phyloP scores from a whole-genome alignment of 768 basidiomycete genomes.

The Crucibulum laeve region DNA sequence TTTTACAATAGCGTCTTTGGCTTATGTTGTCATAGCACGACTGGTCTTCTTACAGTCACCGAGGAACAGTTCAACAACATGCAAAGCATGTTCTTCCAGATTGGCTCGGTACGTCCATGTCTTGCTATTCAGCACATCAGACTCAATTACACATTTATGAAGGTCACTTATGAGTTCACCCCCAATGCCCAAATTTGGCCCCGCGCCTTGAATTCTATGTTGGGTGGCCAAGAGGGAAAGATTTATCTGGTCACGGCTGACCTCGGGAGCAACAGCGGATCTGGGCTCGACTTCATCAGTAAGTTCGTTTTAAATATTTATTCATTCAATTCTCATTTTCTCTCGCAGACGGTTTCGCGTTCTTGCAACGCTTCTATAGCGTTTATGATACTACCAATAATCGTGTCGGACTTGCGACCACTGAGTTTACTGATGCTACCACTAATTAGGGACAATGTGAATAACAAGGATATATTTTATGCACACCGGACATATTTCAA shows the following conservation, averaged over 20 bases:
- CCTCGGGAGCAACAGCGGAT: constrained; percentile 41
- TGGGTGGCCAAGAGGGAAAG: constrained; percentile 45
- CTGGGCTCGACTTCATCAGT: constrained; percentile 62
- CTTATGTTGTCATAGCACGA: constrained; percentile 25
- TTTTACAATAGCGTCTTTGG: background rate
- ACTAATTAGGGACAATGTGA: constrained; percentile 32
- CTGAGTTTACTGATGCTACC: constrained; percentile 26
- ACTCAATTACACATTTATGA: background rate
- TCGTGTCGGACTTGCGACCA: constrained; percentile 33
- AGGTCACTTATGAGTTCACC: constrained; percentile 48
- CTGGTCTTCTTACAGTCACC: constrained; percentile 54
- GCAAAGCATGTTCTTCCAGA: constrained; percentile 48
- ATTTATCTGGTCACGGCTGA: constrained; percentile 55
- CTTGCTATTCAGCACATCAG: background rate
- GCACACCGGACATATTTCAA: too few species aligned
- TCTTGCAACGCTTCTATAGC: constrained; percentile 60
- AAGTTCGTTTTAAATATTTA: constrained; percentile 12
- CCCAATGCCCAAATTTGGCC: constrained; percentile 68
- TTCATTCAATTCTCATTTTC: constrained; percentile 1
- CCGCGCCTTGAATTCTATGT: constrained; percentile 39
- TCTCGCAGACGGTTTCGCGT: constrained; percentile 46
- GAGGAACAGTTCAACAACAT: constrained; percentile 41
- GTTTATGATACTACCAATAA: constrained; percentile 41
- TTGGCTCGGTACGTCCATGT: constrained; percentile 32
- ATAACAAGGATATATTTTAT: too few species aligned